A percentile compares a stretch with the other conserved stretches of the same genome.
phyloP scores from a whole-genome alignment of 345 rosid genomes.

The Eucalyptus regnans region DNA sequence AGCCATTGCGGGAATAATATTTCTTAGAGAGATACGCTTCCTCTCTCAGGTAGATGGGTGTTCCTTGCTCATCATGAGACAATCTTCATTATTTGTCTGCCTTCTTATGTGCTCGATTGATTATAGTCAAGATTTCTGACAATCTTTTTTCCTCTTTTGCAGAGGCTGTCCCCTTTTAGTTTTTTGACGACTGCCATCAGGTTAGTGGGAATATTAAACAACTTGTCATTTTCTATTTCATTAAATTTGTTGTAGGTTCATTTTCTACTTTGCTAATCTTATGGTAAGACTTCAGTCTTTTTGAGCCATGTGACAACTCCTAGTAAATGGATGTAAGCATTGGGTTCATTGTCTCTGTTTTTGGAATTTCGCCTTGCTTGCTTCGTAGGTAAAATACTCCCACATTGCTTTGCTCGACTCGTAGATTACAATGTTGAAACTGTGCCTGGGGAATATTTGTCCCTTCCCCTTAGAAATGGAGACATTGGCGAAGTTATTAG shows the following conservation, averaged over 20 bases:
- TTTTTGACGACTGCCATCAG: slow-evolving; percentile 38
- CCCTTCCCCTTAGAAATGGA: not conserved
- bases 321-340: not conserved
- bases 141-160: slow-evolving; percentile 8
- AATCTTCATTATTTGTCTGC: not conserved
- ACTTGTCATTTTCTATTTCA: not conserved
- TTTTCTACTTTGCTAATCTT: not conserved
- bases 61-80: not conserved
- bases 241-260: not conserved
- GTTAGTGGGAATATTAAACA: slow-evolving; percentile 10
- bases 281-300: not conserved
- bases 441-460: not conserved
- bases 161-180: slow-evolving; percentile 30
- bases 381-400: not conserved
- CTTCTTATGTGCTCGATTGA: not conserved
- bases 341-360: not conserved
- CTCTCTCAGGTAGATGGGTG: slow-evolving; percentile 33
- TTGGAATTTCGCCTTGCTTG: not conserved
- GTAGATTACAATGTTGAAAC: not conserved
- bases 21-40: slow-evolving; percentile 48
- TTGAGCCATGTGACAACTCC: not conserved
- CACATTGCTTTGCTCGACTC: not conserved
- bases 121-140: not conserved
- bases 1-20: slow-evolving; percentile 63
- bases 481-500: not conserved